Percentiles rank a stretch among this genome's conserved stretches.
Conservation (phyloP, 108 stramenopile species). For the Parietichytrium sp. region DNA sequence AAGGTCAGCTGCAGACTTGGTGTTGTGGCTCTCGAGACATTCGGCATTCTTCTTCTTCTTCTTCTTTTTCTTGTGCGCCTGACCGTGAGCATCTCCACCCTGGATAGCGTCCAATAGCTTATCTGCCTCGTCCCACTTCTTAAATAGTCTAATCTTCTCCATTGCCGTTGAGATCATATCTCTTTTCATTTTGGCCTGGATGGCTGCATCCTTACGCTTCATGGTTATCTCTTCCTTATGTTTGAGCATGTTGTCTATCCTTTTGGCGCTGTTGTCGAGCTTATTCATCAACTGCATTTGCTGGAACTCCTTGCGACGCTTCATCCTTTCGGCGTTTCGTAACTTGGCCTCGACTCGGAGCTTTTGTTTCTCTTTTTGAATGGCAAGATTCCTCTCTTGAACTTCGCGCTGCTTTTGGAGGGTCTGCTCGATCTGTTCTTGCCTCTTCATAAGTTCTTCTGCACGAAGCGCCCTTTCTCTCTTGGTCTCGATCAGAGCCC, state of each 20-base stretch:
- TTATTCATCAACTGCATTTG: conserved; percentile 62
- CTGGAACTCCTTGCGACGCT: conserved; percentile 66
- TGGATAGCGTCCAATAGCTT: neutral
- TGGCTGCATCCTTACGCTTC: conserved; percentile 3
- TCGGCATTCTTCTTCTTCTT: no score
- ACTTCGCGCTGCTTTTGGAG: conserved; percentile 34
- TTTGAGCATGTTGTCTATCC: conserved; percentile 58
- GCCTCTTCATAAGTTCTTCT: conserved; percentile 51
- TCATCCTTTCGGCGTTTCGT: conserved; percentile 68
- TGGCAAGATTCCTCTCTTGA: conserved; percentile 32
- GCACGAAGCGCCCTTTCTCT: conserved; percentile 58
- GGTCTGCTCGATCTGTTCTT: conserved; percentile 53
- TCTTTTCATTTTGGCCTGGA: neutral
- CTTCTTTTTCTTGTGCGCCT: neutral
- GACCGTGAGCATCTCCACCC: neutral
- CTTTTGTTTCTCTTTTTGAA: conserved; percentile 51
- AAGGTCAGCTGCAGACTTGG: conserved; percentile 12
- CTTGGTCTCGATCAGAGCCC: conserved; percentile 42
- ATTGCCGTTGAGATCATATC: neutral
- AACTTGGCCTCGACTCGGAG: conserved; percentile 64
- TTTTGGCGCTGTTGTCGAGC: conserved; percentile 56
- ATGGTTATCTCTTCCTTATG: conserved; percentile 46
- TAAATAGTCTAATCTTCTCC: neutral
- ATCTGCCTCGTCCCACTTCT: conserved; percentile 28
- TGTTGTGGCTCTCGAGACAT: neutral